Percentiles rank a stretch among this genome's conserved stretches.
These are phyloP conservation scores for Cutaneotrichosporon dermatis DNA, from an alignment of 1,284 basidiomycete species.

Conservation along the genomic window DNA sequence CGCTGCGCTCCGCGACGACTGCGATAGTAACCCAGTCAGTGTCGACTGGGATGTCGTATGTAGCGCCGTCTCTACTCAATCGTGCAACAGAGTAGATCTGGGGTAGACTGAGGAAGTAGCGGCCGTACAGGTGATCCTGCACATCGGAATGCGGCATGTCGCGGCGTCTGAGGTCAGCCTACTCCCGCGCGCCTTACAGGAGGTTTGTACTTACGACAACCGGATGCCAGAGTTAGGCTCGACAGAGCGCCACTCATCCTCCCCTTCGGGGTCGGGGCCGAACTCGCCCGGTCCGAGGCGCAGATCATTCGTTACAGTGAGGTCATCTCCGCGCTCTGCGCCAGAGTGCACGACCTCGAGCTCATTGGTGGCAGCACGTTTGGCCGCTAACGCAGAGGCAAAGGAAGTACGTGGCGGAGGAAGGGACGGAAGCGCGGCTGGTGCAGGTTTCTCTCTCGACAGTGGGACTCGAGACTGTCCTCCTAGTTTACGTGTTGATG, in stretches of 20 bases:
- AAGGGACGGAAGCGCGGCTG: neutral
- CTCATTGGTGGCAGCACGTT: neutral
- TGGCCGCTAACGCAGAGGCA: neutral
- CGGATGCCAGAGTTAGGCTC: constrained; percentile 50
- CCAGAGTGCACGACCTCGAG: no score
- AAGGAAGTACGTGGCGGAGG: neutral
- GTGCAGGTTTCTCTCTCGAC: neutral
- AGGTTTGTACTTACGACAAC: constrained; percentile 51
- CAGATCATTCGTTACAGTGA: constrained; percentile 49
- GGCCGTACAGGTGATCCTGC: constrained; percentile 73
- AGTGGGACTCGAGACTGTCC: no score
- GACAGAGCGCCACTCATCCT: constrained; percentile 21
- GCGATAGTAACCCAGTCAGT: constrained; percentile 89
- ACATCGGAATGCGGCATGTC: constrained; percentile 68
- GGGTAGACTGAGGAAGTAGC: constrained; percentile 82
- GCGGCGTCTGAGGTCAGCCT: constrained; percentile 59
- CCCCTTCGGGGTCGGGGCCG: constrained; percentile 42
- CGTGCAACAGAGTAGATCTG: constrained; percentile 79
- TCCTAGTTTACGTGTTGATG: no score
- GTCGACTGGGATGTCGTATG: constrained; percentile 82
- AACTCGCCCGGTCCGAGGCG: constrained; percentile 67
- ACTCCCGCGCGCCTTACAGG: constrained; percentile 59
- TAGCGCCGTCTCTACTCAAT: constrained; percentile 67
- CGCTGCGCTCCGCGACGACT: constrained; percentile 80
- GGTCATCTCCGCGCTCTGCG: no score